These are phyloP conservation scores for Monosporascus sp. DNA, from an alignment of 2,329 filamentous ascomycete species.

Conservation along the genomic window DNA sequence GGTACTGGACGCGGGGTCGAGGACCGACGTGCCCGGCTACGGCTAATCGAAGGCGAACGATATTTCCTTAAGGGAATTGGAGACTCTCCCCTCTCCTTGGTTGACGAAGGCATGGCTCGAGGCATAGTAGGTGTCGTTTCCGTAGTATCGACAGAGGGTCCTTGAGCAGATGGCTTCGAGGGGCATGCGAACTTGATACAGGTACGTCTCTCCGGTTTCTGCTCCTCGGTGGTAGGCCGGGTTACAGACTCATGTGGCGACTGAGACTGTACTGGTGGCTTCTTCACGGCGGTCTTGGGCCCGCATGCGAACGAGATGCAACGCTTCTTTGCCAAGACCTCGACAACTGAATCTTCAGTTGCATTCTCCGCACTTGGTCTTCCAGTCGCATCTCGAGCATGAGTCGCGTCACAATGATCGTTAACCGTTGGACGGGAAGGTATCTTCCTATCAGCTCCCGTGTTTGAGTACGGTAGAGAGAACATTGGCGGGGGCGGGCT, in stretches of 20 bases:
- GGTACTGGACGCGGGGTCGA: slow-evolving; percentile 35
- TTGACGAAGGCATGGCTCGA: slow-evolving; percentile 1
- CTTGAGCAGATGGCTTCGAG: slow-evolving; percentile 42
- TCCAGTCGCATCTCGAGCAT: slow-evolving; percentile 9
- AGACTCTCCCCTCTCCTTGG: slow-evolving; percentile 15
- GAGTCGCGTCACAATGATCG: slow-evolving; percentile 17
- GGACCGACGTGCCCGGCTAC: slow-evolving; percentile 19
- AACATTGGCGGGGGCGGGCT: slow-evolving; percentile 75
- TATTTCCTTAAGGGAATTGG: slow-evolving; percentile 20
- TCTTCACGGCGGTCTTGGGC: slow-evolving; percentile 50
- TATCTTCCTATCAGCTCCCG: slow-evolving; percentile 23
- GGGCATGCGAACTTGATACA: slow-evolving; percentile 75
- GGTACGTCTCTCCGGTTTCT: slow-evolving; percentile 44
- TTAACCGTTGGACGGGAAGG: slow-evolving; percentile 21
- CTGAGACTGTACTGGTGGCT: slow-evolving; percentile 35
- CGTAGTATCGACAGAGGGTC: slow-evolving; percentile 32
- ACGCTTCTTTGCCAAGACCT: slow-evolving; percentile 69
- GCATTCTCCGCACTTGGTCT: slow-evolving; percentile 14
- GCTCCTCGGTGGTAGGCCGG: slow-evolving; percentile 30
- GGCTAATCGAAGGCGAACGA: slow-evolving; percentile 24
- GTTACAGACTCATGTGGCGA: slow-evolving; percentile 27
- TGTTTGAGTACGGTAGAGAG: slow-evolving; percentile 38
- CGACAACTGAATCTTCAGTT: slow-evolving; percentile 52
- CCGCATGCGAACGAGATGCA: slow-evolving; percentile 92
- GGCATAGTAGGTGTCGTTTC: slow-evolving; percentile 7